Evolutionary conservation across 83 land plant genomes (phyloP).

Genomic region (Picea engelmannii): DNA sequence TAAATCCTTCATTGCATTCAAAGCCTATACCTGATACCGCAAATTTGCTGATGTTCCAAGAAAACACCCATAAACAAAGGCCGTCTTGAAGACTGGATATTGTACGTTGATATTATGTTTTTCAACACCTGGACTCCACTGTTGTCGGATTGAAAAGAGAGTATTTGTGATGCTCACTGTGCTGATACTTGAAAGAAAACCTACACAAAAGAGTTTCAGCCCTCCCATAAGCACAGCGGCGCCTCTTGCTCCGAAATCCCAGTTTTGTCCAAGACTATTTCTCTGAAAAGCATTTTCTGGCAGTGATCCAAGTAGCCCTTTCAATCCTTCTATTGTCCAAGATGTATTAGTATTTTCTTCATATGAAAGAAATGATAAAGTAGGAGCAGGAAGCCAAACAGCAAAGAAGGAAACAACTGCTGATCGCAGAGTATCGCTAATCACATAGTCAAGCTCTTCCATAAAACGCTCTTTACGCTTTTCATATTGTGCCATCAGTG

Average conservation of each 20-base stretch:
- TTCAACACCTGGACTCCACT: conserved; percentile 34
- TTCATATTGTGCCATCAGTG: conserved; percentile 89
- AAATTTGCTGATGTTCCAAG: conserved; percentile 88
- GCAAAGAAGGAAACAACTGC: conserved; percentile 91
- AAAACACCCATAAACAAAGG: conserved; percentile 74
- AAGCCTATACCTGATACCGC: conserved; percentile 66
- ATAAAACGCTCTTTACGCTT: conserved; percentile 82
- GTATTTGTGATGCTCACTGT: conserved; percentile 79
- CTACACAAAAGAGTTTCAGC: conserved; percentile 81
- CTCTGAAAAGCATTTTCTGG: conserved; percentile 98
- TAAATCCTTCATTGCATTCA: conserved; percentile 4
- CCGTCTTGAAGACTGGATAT: conserved; percentile 80
- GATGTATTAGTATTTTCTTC: conserved; percentile 35
- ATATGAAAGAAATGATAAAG: conserved; percentile 72
- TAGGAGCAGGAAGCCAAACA: conserved; percentile 99
- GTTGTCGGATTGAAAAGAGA: conserved; percentile 41
- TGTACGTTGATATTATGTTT: conserved; percentile 35
- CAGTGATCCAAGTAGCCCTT: conserved; percentile 72
- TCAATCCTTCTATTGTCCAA: conserved; percentile 51
- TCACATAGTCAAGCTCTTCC: conserved; percentile 89
- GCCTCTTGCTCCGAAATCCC: conserved; percentile 75
- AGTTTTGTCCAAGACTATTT: conserved; percentile 59
- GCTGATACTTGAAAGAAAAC: conserved; percentile 85
- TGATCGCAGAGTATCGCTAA: conserved; percentile 82
- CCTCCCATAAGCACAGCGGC: conserved; percentile 84